Percentiles rank a stretch among this genome's conserved stretches.
Evolutionary conservation across 768 basidiomycete genomes (phyloP).

Genomic region (Ephemerocybe angulata): DNA sequence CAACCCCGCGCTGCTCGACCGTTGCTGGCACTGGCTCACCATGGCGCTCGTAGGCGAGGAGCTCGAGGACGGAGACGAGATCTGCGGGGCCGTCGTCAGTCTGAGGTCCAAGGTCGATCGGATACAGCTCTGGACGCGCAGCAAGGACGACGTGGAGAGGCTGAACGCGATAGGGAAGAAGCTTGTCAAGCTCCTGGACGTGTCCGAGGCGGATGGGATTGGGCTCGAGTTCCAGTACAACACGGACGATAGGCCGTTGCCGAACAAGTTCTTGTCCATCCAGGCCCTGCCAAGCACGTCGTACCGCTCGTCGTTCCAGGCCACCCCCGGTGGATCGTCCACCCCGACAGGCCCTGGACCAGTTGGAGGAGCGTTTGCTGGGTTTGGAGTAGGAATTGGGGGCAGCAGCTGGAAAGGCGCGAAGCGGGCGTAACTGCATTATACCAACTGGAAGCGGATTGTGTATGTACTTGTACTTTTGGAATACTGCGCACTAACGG

Average conservation of each 20-base stretch:
- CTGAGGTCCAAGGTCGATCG: conserved; percentile 82
- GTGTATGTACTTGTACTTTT: too few species aligned
- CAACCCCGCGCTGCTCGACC: conserved; percentile 72
- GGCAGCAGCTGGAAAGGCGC: conserved; percentile 24
- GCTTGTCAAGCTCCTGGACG: conserved; percentile 76
- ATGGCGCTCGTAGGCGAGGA: conserved; percentile 91
- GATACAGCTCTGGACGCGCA: conserved; percentile 88
- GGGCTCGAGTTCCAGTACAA: conserved; percentile 94
- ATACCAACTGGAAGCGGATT: too few species aligned
- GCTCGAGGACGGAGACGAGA: conserved; percentile 66
- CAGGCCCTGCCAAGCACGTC: conserved; percentile 64
- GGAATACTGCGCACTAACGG: too few species aligned
- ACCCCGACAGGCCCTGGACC: conserved; percentile 19
- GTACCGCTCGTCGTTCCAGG: conserved; percentile 64
- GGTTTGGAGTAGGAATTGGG: conserved; percentile 26
- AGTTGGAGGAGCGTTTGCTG: conserved; percentile 29
- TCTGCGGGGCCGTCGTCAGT: conserved; percentile 86
- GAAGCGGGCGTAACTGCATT: conserved; percentile 12
- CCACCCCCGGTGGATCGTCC: conserved; percentile 17
- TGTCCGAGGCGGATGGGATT: conserved; percentile 80
- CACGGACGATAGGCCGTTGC: conserved; percentile 78
- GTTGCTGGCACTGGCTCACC: conserved; percentile 86
- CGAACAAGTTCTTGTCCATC: conserved; percentile 80
- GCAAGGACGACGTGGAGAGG: conserved; percentile 80
- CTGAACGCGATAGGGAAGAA: conserved; percentile 83